These are phyloP conservation scores for Myriangium duriaei DNA, from an alignment of 2,329 filamentous ascomycete genomes.

Conservation along the genomic window DNA sequence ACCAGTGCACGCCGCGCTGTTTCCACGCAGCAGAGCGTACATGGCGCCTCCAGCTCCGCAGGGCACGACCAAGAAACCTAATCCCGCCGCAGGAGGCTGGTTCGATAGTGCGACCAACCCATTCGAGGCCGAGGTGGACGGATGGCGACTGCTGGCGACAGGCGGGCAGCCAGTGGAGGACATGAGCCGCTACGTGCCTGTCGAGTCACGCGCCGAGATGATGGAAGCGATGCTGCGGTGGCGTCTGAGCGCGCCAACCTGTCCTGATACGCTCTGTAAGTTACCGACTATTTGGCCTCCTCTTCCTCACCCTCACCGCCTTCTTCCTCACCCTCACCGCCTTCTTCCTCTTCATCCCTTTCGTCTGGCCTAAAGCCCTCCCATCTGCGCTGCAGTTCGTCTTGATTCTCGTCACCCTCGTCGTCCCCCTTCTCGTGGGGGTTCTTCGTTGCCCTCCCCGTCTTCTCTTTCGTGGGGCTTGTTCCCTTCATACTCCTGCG, in stretches of 20 bases:
- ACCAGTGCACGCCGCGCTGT: constrained; percentile 83
- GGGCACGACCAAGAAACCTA: constrained; percentile 13
- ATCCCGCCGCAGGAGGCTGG: constrained; percentile 46
- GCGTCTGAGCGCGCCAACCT: constrained; percentile 83
- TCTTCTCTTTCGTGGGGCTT: too few relatives aligned
- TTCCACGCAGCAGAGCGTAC: constrained; percentile 63
- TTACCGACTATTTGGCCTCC: constrained; percentile 13
- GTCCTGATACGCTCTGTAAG: constrained; percentile 88
- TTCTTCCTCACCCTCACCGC: too few relatives aligned
- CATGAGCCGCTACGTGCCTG: constrained; percentile 78
- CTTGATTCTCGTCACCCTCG: too few relatives aligned
- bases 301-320: not conserved
- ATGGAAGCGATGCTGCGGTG: constrained; percentile 93
- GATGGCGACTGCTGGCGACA: constrained; percentile 75
- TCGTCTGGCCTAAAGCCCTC: too few relatives aligned
- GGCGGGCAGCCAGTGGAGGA: constrained; percentile 91
- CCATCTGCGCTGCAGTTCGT: too few relatives aligned
- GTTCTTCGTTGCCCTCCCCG: too few relatives aligned
- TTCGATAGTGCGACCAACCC: constrained; percentile 87
- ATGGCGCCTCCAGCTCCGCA: constrained; percentile 33
- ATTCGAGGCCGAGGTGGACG: constrained; percentile 81
- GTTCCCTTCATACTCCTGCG: not conserved
- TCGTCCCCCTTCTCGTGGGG: too few relatives aligned
- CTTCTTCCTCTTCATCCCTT: too few relatives aligned
- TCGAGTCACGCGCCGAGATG: constrained; percentile 65